Base-by-base conservation (phyloP, 75 land plant genomes). In the Picea glauca region DNA sequence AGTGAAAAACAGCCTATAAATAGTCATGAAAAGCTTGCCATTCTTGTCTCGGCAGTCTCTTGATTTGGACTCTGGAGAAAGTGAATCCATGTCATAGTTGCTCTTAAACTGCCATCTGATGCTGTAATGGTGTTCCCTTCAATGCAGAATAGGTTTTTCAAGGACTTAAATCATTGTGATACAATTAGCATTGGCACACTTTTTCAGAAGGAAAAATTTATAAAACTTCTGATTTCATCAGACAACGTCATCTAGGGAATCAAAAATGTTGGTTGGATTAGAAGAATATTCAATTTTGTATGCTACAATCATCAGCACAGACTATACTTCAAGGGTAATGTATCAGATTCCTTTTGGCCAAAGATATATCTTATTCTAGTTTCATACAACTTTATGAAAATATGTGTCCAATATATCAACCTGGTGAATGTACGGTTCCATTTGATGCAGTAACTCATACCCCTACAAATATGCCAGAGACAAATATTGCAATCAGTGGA, bases 361-460 rank as follows among this genome's bases (percentile, higher is more conserved):
- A 38, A 59, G 38, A 58, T 46, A 40, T 35, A 70, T 40, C 13
- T 46, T 40, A 43, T 43, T 33, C 62, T 78, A 40, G 46, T 78
- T 60, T 21, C 23, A 77, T 21, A 20, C 43, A 31, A 40, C 3
- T 13, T 35, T 35, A 43, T 14, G 62, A 58, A 59, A 35, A 14
- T 54, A 77, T 74, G 26, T 23, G 26, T 54, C 66, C 30, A 18
- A 58, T 14, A 26, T 38, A 32, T 8, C 62, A 80, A 93, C 99
- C 98, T 98, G 91, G 80, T 95, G 92, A 78, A 98, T 86, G 72
- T 87, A 91, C 21, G 98, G 96, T 79, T 95, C 99, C 94, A 98
- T 88, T 80, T 95, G 91, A 79, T 85, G 94, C 78, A 95, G 83
- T 56, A 98, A 81, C 50, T 95, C 98, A 88, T 87, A 95, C 13